Evolutionary conservation across 2,329 filamentous ascomycete genomes (phyloP), one percentile per base, ranked within the genome.

Genomic region (Pseudohalonectria lignicola): DNA sequence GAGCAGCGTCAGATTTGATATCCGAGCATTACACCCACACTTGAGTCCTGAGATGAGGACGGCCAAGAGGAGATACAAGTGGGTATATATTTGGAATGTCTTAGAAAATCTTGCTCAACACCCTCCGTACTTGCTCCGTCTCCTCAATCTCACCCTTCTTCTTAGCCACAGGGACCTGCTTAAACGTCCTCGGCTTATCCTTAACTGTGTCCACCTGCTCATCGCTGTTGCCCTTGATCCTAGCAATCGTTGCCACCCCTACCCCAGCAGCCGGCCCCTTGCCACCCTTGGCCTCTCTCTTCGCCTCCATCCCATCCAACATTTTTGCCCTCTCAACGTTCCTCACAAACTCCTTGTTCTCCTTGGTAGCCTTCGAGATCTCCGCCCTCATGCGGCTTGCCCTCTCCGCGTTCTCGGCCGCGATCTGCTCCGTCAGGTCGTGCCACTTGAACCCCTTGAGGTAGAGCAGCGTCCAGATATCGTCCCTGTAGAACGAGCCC

Each of bases 401-500:
- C 41, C 85, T 65, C 60, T 90, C 85, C 5, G 85, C 84, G 54
- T 88, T 86, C 64, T 93, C 86, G 20, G 80, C 73, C 30, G 82
- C 71, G 47, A 90, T 87, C 61, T 88, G 82, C 56, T 85, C 81
- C 40, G 82, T 86, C 45, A 79, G 58, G 50, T 79, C 46, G 36
- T 72, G 66, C 86, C 86, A 93, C 59, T 90, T 92, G 63, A 92
- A 90, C 2, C 83, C 84, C 45, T 76, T 81, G 44, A 93, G 63
- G 53, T 93, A 93, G 43, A 83, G 71, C 45, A 92, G 63, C 49
- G 82, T 88, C 86, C 86, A 93, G 32, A 93, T 71, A 55, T 93
- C 86, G 55, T 93, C 86, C 49, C 83, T 76, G 62, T 90, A 93
- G 55, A 83, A 86, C 35, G 73, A 75, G 11, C 84, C 74, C 63